Evolutionary conservation across 176 grass and related monocot genomes (phyloP), one percentile per base, ranked within the genome.

Genomic region (Musa schizocarpa): DNA sequence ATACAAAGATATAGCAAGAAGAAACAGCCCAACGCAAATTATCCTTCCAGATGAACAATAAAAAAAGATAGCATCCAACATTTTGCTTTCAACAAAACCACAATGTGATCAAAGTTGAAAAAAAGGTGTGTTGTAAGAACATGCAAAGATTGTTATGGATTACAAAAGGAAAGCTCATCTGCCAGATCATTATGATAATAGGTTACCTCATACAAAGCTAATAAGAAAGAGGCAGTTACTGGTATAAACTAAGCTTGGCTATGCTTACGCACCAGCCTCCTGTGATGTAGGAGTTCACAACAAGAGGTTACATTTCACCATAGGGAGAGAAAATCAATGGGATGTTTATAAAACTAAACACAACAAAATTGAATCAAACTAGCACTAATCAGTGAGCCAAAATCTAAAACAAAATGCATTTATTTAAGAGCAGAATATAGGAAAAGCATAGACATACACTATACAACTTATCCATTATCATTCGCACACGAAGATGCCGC

Each of bases 391-490:
- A 58, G 13, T 58, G 6, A 58, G 55, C 55, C 9, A 14, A 58
- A 58, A 14, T 14, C 11, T n/a, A 54, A 23, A 55, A 74, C 9
- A 55, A 20, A 9, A 62, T 50, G 11, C 72, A 74, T 26, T 74
- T 55, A 12, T 14, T 58, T 55, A 54, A 54, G 11, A 24, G 56
- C 22, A 25, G 22, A 50, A 13, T 14, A 24, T 25, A 16, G 43
- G 51, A 68, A 48, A 1, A 53, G 50, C 14, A 55, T 48, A 25
- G 49, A 9, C 20, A 68, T 53, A 78, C 51, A 52, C 23, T 82
- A 71, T 92, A 97, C 55, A 97, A 80, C 69, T 88, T 83, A 61
- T 77, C 51, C 53, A 87, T 76, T 51, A 81, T 87, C 71, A 93
- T 77, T 84, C 90, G 84, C 71, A 86, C 87, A 85, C 43, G 83